Evolutionary conservation across 768 basidiomycete genomes (phyloP).

Genomic region (Galerina marginata): DNA sequence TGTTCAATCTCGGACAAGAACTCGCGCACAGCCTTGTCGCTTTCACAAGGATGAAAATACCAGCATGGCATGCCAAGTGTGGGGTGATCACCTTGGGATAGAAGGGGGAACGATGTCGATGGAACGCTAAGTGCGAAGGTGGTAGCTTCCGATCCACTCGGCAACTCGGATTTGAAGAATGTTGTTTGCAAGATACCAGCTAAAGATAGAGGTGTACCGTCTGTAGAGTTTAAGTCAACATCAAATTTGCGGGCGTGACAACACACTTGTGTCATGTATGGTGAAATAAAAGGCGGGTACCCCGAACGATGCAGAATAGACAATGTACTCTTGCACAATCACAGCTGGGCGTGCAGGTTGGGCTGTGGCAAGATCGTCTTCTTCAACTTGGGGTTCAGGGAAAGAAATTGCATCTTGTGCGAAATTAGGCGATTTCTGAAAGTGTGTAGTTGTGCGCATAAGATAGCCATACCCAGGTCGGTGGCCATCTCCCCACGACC

Average conservation of each 20-base stretch:
- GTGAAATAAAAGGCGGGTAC: conserved; percentile 88
- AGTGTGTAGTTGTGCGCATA: conserved; percentile 28
- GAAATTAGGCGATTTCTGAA: conserved; percentile 4
- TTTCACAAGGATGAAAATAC: conserved; percentile 91
- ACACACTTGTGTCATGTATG: conserved; percentile 71
- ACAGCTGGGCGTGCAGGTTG: conserved; percentile 31
- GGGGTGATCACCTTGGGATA: conserved; percentile 91
- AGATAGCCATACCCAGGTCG: conserved; percentile 35
- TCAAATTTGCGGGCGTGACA: conserved; percentile 4
- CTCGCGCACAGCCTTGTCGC: conserved; percentile 67
- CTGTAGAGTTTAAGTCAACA: conserved; percentile 43
- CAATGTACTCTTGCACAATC: conserved; percentile 67
- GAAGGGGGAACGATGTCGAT: conserved; percentile 66
- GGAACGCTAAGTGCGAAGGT: conserved; percentile 59
- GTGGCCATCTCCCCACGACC: conserved; percentile 40
- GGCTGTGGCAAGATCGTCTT: conserved; percentile 46
- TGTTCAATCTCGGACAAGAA: conserved; percentile 56
- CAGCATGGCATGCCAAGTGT: conserved; percentile 74
- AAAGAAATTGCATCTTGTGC: not conserved
- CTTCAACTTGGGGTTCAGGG: conserved; percentile 19
- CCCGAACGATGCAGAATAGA: conserved; percentile 78
- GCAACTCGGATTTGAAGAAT: conserved; percentile 58
- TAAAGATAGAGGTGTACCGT: conserved; percentile 66
- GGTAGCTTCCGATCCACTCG: conserved; percentile 50
- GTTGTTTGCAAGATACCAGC: conserved; percentile 58